These are phyloP conservation scores for Rostrohypoxylon terebratum DNA, from an alignment of 495 filamentous ascomycete genomes.

Conservation along the genomic window DNA sequence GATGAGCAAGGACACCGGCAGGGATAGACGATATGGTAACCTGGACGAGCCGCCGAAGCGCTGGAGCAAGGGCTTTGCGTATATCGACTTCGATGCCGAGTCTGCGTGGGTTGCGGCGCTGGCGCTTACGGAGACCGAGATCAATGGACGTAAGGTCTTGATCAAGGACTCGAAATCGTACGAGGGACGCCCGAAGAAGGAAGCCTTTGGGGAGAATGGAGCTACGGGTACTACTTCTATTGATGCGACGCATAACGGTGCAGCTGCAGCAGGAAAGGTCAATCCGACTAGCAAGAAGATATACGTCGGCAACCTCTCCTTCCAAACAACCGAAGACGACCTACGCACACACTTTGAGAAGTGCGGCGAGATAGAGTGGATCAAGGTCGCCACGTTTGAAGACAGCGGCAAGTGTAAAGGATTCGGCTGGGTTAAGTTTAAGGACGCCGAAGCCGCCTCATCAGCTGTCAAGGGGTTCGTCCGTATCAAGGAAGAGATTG, in stretches of 20 bases:
- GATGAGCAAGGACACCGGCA: constrained; percentile 50
- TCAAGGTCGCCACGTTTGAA: constrained; percentile 94
- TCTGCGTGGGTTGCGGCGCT: constrained; percentile 77
- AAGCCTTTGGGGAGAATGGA: constrained; percentile 51
- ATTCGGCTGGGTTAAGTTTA: constrained; percentile 94
- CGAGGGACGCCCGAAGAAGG: constrained; percentile 74
- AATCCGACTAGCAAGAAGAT: constrained; percentile 79
- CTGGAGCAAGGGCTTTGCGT: constrained; percentile 88
- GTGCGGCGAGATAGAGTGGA: constrained; percentile 81
- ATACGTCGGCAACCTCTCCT: constrained; percentile 92
- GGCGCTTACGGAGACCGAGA: constrained; percentile 80
- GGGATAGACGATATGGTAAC: constrained; percentile 52
- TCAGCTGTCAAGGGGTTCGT: constrained; percentile 86
- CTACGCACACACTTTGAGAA: constrained; percentile 81
- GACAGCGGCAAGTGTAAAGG: constrained; percentile 98
- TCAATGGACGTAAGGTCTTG: constrained; percentile 79
- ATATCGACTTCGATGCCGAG: constrained; percentile 85
- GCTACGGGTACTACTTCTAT: constrained; percentile 34
- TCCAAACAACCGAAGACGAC: constrained; percentile 83
- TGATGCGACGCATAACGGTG: constrained; percentile 58
- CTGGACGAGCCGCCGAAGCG: constrained; percentile 54
- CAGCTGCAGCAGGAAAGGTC: constrained; percentile 51
- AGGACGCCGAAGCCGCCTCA: constrained; percentile 76
- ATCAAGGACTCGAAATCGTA: constrained; percentile 93
- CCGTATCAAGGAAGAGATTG: constrained; percentile 67